Conservation (phyloP, 805 yeast genomes). For the Ogataea trehalophila region DNA sequence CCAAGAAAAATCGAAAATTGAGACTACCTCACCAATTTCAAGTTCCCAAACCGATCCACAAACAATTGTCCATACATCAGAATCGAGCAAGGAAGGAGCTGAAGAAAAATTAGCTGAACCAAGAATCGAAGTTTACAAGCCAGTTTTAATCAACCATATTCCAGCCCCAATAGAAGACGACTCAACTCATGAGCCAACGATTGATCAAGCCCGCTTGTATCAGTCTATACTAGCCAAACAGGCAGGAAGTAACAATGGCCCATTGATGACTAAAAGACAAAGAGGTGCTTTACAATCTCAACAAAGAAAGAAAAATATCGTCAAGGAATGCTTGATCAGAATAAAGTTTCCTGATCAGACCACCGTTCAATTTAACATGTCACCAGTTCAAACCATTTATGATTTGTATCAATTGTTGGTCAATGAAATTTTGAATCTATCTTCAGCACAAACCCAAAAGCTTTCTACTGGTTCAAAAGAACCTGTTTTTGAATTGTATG, state of each 20-base stretch:
- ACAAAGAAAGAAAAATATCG: conserved; percentile 18
- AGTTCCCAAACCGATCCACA: no score
- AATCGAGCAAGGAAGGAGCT: no score
- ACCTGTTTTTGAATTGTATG: conserved; percentile 30
- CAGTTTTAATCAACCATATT: conserved; percentile 7
- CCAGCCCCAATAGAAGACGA: conserved; percentile 24
- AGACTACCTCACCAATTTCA: no score
- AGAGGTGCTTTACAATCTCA: conserved; percentile 24
- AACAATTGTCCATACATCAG: no score
- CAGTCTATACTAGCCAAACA: conserved; percentile 42
- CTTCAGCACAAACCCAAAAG: conserved; percentile 25
- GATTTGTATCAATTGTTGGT: conserved; percentile 21
- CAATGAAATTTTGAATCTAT: conserved; percentile 26
- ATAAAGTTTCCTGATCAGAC: conserved; percentile 56
- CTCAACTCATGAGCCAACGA: conserved; percentile 40
- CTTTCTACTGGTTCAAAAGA: conserved; percentile 11
- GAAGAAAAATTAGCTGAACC: neutral
- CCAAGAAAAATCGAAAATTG: no score
- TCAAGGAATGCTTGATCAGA: conserved; percentile 39
- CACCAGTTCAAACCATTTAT: conserved; percentile 35
- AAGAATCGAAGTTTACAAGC: conserved; percentile 17
- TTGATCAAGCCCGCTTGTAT: conserved; percentile 49
- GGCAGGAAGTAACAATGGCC: conserved; percentile 32
- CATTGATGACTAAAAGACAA: conserved; percentile 28
- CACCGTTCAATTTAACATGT: conserved; percentile 45